phyloP scores from a whole-genome alignment of 768 basidiomycete genomes.

The Phanerochaete sordida region DNA sequence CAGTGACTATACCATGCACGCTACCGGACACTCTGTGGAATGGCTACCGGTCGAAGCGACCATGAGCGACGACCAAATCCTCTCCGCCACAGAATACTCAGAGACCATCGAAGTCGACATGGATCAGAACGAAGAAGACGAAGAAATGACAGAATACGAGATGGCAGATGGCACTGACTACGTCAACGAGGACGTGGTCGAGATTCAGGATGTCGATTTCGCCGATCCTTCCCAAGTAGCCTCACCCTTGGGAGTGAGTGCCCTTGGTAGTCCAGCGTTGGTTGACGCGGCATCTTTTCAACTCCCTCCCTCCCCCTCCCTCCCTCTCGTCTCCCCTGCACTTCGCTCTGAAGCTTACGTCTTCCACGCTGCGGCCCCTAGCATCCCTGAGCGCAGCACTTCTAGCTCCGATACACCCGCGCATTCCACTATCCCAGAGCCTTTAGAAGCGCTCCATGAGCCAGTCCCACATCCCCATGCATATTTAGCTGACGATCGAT shows the following conservation, averaged over 20 bases:
- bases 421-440: not conserved
- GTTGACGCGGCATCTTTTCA: not conserved
- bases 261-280: not conserved
- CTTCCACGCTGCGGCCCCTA: not conserved
- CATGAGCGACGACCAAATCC: constrained; percentile 12
- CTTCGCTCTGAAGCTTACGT: not conserved
- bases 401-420: not conserved
- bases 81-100: constrained; percentile 1
- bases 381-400: not conserved
- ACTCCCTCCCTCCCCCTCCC: too few species aligned
- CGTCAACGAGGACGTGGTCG: not conserved
- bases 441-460: not conserved
- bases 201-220: constrained; percentile 10
- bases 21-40: constrained; percentile 1
- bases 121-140: constrained; percentile 15
- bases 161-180: constrained; percentile 10
- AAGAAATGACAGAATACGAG: constrained; percentile 15
- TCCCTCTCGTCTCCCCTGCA: not conserved
- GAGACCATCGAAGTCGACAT: constrained; percentile 18
- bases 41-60: constrained; percentile 14
- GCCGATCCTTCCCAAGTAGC: not conserved
- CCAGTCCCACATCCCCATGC: not conserved
- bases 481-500: not conserved
- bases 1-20: constrained; percentile 14
- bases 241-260: not conserved